Base-by-base conservation (phyloP, 768 basidiomycete genomes). In the Hericium rajendrae region DNA sequence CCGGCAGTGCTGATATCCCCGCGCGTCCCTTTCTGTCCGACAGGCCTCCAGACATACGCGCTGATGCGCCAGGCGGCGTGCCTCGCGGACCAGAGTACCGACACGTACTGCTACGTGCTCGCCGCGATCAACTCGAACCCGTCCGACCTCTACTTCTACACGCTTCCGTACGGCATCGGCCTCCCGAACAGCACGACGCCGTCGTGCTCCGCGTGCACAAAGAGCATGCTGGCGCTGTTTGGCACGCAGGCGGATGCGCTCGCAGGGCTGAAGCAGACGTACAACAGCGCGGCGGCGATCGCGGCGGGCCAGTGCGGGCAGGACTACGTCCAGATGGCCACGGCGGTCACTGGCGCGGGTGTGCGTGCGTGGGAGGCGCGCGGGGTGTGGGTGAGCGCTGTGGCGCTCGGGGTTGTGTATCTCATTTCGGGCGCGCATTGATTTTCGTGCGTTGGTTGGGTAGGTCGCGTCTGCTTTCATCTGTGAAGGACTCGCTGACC, bases 51-150 rank as follows among this genome's bases (percentile, higher is more conserved):
- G 59, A 76, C 83, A 22, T 94, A 84, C 66, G 60, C 71, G 40
- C 58, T 88, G 52, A 82, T 88, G 79, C 78, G 82, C 40, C 68
- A 76, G 13, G 76, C 75, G 0, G 86, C 77, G 6, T 93, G 91
- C 66, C 72, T 79, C 22, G 61, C 75, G 8, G 76, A 88, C 68
- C 76, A 82, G 10, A 64, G 73, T 3, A 77, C 81, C 32, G 77
- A 84, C 63, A 69, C 80, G 0, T 93, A 90, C 71, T 93, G 90
- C 73, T 91, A 81, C 71, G 54, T 89, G 55, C 75, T 83, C 59
- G 87, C 90, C 13, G 78, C 81, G 20, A 73, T 71, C 38, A 74
- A 74, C 59, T 37, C 74, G 2, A 80, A 82, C 57, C 80, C 86
- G 0, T 78, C 82, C 20, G 87, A 88, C 66, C 68, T 83, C n/a